phyloP scores from a whole-genome alignment of 2,329 filamentous ascomycete species.

The Didymella pomorum region DNA sequence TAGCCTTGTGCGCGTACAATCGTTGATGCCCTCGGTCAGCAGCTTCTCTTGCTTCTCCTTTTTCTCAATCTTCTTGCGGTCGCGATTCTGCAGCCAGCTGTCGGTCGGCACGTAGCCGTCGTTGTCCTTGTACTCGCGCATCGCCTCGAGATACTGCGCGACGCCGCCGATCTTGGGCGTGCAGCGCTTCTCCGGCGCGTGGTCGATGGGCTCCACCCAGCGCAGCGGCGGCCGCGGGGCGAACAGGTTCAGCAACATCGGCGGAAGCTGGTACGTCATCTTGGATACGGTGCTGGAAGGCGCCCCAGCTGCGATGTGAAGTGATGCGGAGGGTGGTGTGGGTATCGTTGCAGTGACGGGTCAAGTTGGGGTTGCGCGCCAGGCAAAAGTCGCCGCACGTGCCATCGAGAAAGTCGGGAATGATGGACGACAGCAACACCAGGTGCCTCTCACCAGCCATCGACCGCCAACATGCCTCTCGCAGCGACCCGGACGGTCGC shows the following conservation, averaged over 20 bases:
- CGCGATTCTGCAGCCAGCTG: slow-evolving; percentile 88
- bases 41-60: slow-evolving; percentile 70
- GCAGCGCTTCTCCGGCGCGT: slow-evolving; percentile 81
- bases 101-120: slow-evolving; percentile 83
- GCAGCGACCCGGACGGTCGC: slow-evolving; percentile 62
- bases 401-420: slow-evolving; percentile 9
- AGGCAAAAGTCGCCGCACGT: slow-evolving; percentile 37
- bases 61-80: slow-evolving; percentile 84
- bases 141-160: slow-evolving; percentile 74
- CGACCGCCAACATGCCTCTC: slow-evolving; percentile 55
- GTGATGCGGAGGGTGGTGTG: slow-evolving; percentile 31
- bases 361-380: slow-evolving; percentile 7
- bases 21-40: slow-evolving; percentile 68
- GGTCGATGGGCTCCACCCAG: slow-evolving; percentile 84
- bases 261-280: slow-evolving; percentile 97
- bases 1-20: slow-evolving; percentile 61
- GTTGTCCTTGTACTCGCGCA: slow-evolving; percentile 79
- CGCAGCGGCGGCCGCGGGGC: slow-evolving; percentile 90
- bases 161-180: slow-evolving; percentile 77
- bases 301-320: slow-evolving; percentile 37
- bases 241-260: slow-evolving; percentile 91
- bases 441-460: slow-evolving; percentile 20
- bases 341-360: slow-evolving; percentile 10
- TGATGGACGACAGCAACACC: slow-evolving; percentile 2
- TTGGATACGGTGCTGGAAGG: slow-evolving; percentile 46